Base-by-base conservation (phyloP, 768 basidiomycete species). In the Mycena metata region DNA sequence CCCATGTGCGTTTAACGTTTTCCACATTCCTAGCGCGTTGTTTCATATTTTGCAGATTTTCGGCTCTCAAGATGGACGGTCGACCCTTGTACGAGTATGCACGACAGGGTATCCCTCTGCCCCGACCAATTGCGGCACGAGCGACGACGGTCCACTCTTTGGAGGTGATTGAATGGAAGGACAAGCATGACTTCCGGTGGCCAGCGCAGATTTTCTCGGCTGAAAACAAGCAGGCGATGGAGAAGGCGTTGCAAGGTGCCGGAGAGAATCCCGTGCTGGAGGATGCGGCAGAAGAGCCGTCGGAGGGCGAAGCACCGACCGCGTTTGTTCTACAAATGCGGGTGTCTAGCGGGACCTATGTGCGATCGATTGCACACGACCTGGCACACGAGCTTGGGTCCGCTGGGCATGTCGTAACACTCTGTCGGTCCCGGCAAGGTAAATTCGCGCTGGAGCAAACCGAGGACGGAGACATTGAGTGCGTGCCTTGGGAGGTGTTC, bases 61-160 rank as follows among this genome's bases (percentile, higher is more conserved):
- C 98, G 12, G 98, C 98, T 2, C 84, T 99, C 41, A 99, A 99
- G 80, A 99, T 99, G 96, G 96, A 99, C 72, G 98, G 98, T 1
- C 94, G 88, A 78, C 95, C 95, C 0, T 79, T 99, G 41, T 95
- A 99, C 77, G 96, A 99, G 73, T 99, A 99, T 76, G 98, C 98
- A 21, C 90, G 98, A 3, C 86, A 91, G 75, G 93, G 93, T 10
- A 93, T 91, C 47, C 95, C 96, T 0, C 87, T 99, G 17, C 98
- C 98, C 36, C 90, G 96, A 11, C 93, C 97, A n/a, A 96, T 99
- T 67, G 95, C 96, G 74, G 79, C 91, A 55, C 91, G 98, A 13
- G 85, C 88, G 70, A 92, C 93, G 21, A 95, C 90, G 11, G 89
- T 99, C 11, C 90, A 95, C 75, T 88, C 89, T 8, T 84, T 99